These are phyloP conservation scores for Dipsacomyces acuminosporus DNA, from an alignment of 371 early-diverging fungal species.

Conservation along the genomic window DNA sequence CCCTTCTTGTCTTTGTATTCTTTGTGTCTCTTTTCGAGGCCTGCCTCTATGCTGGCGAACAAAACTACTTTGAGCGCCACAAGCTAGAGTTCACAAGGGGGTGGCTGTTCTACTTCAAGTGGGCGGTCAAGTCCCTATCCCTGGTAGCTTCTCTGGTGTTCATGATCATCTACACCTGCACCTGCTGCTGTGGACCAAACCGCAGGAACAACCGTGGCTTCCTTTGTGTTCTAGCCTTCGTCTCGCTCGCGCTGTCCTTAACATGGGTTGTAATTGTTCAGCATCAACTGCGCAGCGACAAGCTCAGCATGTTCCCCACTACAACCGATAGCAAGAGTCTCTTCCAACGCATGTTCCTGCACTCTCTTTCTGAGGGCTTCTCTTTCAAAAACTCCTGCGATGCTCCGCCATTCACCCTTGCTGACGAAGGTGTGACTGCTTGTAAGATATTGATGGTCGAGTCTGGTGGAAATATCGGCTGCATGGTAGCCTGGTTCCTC, in stretches of 20 bases:
- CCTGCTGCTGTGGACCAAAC: conserved; percentile 37
- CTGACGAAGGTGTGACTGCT: conserved; percentile 29
- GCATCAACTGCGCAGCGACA: conserved; percentile 31
- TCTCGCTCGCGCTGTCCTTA: conserved; percentile 28
- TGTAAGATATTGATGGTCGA: conserved; percentile 39
- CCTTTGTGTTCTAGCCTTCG: conserved; percentile 18
- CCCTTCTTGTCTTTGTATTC: conserved; percentile 24
- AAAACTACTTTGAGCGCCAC: conserved; percentile 33
- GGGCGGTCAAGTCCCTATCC: conserved; percentile 43
- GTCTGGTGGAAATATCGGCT: conserved; percentile 26
- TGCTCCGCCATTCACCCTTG: conserved; percentile 21
- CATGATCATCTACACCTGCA: conserved; percentile 28
- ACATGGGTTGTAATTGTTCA: conserved; percentile 42
- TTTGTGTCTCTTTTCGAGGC: conserved; percentile 35
- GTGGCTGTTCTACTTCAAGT: conserved; percentile 46
- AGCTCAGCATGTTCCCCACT: conserved; percentile 3
- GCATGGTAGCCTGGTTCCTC: conserved; percentile 35
- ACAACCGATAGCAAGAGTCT: neutral
- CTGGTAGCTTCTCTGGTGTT: conserved; percentile 19
- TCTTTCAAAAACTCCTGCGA: conserved; percentile 42
- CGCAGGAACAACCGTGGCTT: conserved; percentile 20
- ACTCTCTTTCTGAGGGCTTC: conserved; percentile 43
- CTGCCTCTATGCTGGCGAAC: conserved; percentile 36
- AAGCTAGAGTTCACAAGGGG: conserved; percentile 36
- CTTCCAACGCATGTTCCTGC: conserved; percentile 21